Base-by-base conservation (phyloP, 495 filamentous ascomycete species). In the Lasiosphaeria miniovina region DNA sequence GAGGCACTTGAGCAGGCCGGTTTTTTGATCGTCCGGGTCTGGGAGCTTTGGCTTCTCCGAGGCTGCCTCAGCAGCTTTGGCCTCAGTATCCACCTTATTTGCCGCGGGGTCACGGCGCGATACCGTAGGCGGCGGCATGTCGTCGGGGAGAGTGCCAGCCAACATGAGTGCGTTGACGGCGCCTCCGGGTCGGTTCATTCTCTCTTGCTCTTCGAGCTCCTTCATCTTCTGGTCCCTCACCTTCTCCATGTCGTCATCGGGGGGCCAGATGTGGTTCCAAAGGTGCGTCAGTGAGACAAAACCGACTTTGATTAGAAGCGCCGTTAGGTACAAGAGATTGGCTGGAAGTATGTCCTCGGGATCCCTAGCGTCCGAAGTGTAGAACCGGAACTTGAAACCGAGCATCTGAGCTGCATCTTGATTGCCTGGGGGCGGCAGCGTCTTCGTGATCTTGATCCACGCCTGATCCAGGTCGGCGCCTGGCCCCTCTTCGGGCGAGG, bases 341-440 rank as follows among this genome's bases (percentile, higher is more conserved):
- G 92, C 86, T 0, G 95, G 93, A 5, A 97, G 77, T 10, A 81
- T 74, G 63, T 95, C 92, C 4, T 73, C 69, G n/a, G 64, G 52
- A 6, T 82, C 80, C 38, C 90, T 83, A 36, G 89, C 90, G 7
- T 83, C 77, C 6, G 88, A 89, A 35, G 84, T 80, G 68, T 99
- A 99, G 75, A 96, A 97, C 35, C 91, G 89, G 50, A 99, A 84
- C 71, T 99, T 99, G 81, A 99, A 98, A 7, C 95, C 95, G 33
- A 99, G 85, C 34, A 99, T 81, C 68, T 97, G 93, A 10, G 95
- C 95, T 1, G 95, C 95, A 57, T 93, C 87, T 45, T 86, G 83
- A 66, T 96, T 99, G 49, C 95, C 95, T 49, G 82, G 76, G 1
- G 93, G 90, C 14, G 92, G 92, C 15, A 92, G 71, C 0, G 90